phyloP scores from a whole-genome alignment of 2,329 filamentous ascomycete genomes.

The Ceratocystis albifundus region DNA sequence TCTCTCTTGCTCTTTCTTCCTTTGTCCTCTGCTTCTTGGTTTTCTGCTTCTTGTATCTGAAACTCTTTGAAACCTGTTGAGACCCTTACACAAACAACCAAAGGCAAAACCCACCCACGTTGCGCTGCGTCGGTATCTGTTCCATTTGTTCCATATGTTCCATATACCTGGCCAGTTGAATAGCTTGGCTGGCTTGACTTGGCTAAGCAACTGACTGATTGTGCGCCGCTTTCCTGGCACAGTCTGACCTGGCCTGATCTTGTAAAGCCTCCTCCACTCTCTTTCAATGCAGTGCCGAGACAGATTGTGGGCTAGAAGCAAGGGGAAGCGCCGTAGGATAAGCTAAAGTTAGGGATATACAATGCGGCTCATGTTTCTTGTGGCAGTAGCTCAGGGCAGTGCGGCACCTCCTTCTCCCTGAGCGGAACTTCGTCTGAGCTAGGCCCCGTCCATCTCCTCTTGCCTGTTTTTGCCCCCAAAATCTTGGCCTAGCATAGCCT shows the following conservation, averaged over 20 bases:
- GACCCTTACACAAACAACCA: conserved; percentile 8
- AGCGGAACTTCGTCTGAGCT: too few species aligned
- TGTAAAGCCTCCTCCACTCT: neutral
- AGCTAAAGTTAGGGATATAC: neutral
- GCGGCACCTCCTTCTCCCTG: too few species aligned
- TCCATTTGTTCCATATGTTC: too few species aligned
- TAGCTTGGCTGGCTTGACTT: neutral
- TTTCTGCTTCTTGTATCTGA: neutral
- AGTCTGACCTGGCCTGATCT: neutral
- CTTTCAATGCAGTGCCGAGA: neutral
- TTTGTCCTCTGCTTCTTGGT: neutral
- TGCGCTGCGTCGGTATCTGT: neutral
- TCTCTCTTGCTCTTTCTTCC: neutral
- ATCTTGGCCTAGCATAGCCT: too few species aligned
- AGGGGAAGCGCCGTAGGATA: neutral
- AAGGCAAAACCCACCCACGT: neutral
- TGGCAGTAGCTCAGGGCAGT: too few species aligned
- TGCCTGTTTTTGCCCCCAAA: too few species aligned
- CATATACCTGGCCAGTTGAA: too few species aligned
- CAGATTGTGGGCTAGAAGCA: neutral
- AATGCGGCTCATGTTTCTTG: neutral
- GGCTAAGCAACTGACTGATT: neutral
- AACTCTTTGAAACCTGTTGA: conserved; percentile 5
- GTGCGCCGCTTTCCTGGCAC: neutral
- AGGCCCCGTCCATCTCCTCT: too few species aligned